Evolutionary conservation across 768 basidiomycete species (phyloP), one percentile per base, ranked within the genome.

Genomic region (Rhodotorula taiwanensis): DNA sequence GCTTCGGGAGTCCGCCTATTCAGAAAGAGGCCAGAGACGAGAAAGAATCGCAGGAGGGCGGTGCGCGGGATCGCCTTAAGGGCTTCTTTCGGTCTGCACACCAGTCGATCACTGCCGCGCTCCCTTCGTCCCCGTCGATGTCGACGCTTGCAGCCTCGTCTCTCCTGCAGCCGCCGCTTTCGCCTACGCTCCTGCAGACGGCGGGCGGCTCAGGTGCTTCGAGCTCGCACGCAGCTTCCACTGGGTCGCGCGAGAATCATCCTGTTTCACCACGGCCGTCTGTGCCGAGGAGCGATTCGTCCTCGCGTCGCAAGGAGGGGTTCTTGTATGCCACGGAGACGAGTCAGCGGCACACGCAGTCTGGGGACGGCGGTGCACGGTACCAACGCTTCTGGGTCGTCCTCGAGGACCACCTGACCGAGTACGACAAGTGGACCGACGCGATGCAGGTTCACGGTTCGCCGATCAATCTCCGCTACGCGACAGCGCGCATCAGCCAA

Each of bases 381-480:
- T 72, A 65, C 62, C 28, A 45, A 20, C 57, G 60, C 13, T 60
- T 51, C 47, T 71, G 70, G 70, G 58, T 65, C 42, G 58, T 61
- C 5, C 56, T 71, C 2, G 70, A 66, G 30, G 70, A 67, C 4
- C 67, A 62, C 42, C 65, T 71, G 5, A 47, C 58, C 62, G 70
- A 71, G 43, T 71, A 69, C 41, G 65, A 57, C 39, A 52, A 64
- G 16, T 63, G 61, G 61, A 39, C 27, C 31, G 60, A 66, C 27
- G 42, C 34, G 21, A 52, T 69, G 34, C 47, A 53, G 28, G 64
- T 67, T 20, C 62, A 66, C 16, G 66, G 56, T n/a, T 21, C 54
- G 42, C 67, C 70, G 20, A 71, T 69, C 58, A 64, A 67, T 44
- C 62, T 71, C 5, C 62, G 56, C 5, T 67, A 61, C 34, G 70